These are phyloP conservation scores for Elsinoe ampelina DNA, from an alignment of 2,329 filamentous ascomycete genomes.

Conservation along the genomic window DNA sequence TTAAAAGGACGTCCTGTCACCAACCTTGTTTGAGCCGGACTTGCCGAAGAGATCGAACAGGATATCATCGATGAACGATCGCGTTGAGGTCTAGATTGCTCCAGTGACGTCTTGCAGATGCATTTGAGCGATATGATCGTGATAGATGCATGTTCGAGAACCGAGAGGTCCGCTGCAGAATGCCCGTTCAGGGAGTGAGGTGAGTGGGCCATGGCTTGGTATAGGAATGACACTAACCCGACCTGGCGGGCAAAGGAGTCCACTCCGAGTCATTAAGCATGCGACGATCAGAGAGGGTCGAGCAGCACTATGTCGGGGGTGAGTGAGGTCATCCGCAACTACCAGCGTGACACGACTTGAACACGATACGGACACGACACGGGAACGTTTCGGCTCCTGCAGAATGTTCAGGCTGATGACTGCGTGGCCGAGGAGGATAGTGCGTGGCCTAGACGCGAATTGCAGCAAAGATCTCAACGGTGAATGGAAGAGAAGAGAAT, in stretches of 20 bases:
- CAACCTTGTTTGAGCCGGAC: neutral
- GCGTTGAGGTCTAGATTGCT: neutral
- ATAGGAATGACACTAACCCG: neutral
- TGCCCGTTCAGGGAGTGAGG: too few species aligned
- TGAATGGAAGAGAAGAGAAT: neutral
- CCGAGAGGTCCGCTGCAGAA: too few species aligned
- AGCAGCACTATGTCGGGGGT: neutral
- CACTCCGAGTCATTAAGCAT: neutral
- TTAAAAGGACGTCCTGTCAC: neutral
- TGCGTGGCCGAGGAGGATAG: neutral
- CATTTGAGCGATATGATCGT: neutral
- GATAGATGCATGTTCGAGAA: neutral
- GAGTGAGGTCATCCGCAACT: conserved; percentile 9
- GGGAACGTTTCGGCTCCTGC: neutral
- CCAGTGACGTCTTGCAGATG: neutral
- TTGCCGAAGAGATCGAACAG: neutral
- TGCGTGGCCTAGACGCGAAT: neutral
- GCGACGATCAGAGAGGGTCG: neutral
- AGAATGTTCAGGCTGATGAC: neutral
- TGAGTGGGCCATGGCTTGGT: neutral
- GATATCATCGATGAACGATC: conserved; percentile 1
- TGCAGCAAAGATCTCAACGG: neutral
- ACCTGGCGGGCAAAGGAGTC: neutral
- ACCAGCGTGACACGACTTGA: neutral
- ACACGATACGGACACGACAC: too few species aligned